These are phyloP conservation scores for Pseudogymnoascus sp. DNA, from an alignment of 2,329 filamentous ascomycete genomes.

Conservation along the genomic window DNA sequence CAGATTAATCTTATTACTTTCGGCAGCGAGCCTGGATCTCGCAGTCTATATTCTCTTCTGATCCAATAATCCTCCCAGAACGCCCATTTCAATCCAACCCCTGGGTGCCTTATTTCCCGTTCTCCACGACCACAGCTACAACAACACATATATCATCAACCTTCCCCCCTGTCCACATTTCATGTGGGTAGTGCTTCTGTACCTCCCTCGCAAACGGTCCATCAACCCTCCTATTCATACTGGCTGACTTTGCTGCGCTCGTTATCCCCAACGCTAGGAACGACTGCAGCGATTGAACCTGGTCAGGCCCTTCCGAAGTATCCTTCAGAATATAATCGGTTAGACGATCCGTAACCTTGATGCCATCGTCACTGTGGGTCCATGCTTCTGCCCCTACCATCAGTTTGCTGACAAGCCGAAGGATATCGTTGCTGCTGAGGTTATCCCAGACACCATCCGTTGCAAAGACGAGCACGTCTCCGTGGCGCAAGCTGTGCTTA, in stretches of 20 bases:
- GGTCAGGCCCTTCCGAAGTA: conserved; percentile 28
- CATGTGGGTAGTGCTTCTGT: conserved; percentile 75
- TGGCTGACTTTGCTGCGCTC: conserved; percentile 74
- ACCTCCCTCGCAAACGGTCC: conserved; percentile 95
- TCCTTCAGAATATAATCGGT: conserved; percentile 42
- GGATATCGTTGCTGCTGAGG: conserved; percentile 79
- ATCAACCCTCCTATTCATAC: conserved; percentile 71
- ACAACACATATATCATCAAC: conserved; percentile 92
- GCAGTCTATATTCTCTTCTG: conserved; percentile 5
- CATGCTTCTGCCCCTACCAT: conserved; percentile 73
- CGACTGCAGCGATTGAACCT: conserved; percentile 59
- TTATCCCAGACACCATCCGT: conserved; percentile 97
- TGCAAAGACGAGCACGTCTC: conserved; percentile 87
- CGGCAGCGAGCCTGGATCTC: not conserved
- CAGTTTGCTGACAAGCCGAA: conserved; percentile 66
- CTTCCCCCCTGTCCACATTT: conserved; percentile 87
- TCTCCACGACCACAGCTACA: conserved; percentile 68
- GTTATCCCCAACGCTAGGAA: conserved; percentile 73
- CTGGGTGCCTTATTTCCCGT: conserved; percentile 28
- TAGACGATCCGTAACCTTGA: conserved; percentile 56
- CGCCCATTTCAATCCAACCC: conserved; percentile 8
- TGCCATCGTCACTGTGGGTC: conserved; percentile 54
- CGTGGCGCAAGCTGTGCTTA: conserved; percentile 70
- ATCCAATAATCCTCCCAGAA: not conserved
- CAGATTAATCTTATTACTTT: not conserved